phyloP scores from a whole-genome alignment of 352 stramenopile genomes.

The Globisporangium apiculatum region DNA sequence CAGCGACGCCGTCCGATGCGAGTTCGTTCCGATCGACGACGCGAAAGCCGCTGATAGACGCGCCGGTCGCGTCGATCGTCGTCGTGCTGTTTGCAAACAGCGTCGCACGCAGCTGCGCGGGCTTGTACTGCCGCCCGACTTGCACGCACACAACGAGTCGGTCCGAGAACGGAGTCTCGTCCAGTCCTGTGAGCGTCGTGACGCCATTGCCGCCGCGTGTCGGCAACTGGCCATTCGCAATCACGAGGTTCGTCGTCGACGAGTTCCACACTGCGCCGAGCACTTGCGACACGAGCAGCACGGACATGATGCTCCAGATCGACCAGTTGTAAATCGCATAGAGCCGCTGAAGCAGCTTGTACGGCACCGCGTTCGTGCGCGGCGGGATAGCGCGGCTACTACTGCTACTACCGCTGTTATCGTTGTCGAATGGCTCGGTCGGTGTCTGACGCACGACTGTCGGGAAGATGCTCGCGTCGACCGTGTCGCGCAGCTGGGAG shows the following conservation, averaged over 20 bases:
- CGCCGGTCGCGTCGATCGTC: slow-evolving; percentile 10
- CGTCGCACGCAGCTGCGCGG: slow-evolving; percentile 6
- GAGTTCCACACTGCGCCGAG: slow-evolving; percentile 14
- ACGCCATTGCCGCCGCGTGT: neutral
- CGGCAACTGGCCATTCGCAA: neutral
- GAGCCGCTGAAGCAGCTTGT: neutral
- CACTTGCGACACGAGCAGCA: slow-evolving; percentile 9
- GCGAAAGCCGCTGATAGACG: slow-evolving; percentile 10
- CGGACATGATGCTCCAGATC: slow-evolving; percentile 11
- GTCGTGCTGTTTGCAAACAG: slow-evolving; percentile 1
- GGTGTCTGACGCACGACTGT: neutral
- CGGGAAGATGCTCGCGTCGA: neutral
- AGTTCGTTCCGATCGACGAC: slow-evolving; percentile 9
- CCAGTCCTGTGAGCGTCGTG: neutral
- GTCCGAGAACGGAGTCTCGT: slow-evolving; percentile 12
- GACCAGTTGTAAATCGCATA: slow-evolving; percentile 11
- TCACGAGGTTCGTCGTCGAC: slow-evolving; percentile 1
- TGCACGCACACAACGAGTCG: slow-evolving; percentile 5
- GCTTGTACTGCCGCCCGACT: slow-evolving; percentile 13
- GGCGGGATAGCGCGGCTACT: neutral
- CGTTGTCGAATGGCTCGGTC: neutral
- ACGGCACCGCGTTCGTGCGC: neutral
- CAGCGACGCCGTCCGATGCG: neutral
- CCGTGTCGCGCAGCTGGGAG: neutral
- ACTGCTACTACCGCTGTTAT: neutral